Conservation (phyloP, 768 basidiomycete species). For the Mycena galopus region DNA sequence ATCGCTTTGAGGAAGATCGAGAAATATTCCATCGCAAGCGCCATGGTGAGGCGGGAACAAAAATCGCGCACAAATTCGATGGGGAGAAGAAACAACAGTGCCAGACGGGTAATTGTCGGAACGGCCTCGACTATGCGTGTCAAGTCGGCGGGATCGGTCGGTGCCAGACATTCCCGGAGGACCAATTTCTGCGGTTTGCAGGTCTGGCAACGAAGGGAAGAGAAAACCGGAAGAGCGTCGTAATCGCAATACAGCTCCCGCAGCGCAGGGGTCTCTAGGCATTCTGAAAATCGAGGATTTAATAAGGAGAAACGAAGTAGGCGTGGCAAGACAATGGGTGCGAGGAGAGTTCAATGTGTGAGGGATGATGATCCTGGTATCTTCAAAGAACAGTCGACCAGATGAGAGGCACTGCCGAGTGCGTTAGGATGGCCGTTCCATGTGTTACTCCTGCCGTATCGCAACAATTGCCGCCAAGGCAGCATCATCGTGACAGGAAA, state of each 20-base stretch:
- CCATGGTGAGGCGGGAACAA: neutral
- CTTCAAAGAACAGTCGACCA: constrained; percentile 14
- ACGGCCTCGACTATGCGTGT: neutral
- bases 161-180: neutral
- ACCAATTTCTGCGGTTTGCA: neutral
- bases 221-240: neutral
- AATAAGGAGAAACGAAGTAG: constrained; percentile 11
- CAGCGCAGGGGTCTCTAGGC: constrained; percentile 20
- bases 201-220: neutral
- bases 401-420: neutral
- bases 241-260: constrained; percentile 6
- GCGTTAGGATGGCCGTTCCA: neutral
- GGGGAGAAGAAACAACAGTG: neutral
- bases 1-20: too few relatives aligned
- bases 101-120: constrained; percentile 1
- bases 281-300: neutral
- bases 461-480: constrained; percentile 8
- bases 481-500: neutral
- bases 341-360: too few relatives aligned
- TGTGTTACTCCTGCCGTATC: neutral
- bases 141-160: neutral
- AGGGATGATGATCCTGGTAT: neutral
- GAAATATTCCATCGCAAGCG: neutral
- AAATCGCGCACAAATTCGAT: neutral
- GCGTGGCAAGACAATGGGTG: neutral